A percentile compares a stretch with the other conserved stretches of the same genome.
Evolutionary conservation across 495 filamentous ascomycete genomes (phyloP).

Genomic region (Aspergillus bridgeri): DNA sequence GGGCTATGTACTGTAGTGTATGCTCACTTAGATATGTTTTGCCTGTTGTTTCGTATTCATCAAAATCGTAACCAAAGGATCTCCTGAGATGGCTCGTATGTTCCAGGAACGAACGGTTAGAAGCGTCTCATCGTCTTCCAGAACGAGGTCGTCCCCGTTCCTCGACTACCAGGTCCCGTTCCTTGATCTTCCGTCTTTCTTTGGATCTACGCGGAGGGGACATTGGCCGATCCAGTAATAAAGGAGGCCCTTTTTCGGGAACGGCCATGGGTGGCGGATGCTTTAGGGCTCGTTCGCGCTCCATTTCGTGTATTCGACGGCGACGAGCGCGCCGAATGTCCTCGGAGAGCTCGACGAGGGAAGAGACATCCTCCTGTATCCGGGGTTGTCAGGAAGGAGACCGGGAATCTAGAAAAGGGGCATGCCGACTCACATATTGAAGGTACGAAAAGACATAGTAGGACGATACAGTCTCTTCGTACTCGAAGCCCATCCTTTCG

Average conservation of each 20-base stretch:
- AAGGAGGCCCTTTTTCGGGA: constrained; percentile 4
- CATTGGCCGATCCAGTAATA: constrained; percentile 6
- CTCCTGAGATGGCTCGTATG: not conserved
- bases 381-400: constrained; percentile 21
- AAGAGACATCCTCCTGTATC: constrained; percentile 77
- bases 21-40: not conserved
- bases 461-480: constrained; percentile 83
- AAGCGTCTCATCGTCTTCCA: constrained; percentile 15
- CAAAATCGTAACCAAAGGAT: not conserved
- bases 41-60: not conserved
- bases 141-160: constrained; percentile 12
- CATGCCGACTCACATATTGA: constrained; percentile 63
- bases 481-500: constrained; percentile 79
- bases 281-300: constrained; percentile 64
- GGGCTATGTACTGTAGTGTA: too few species aligned
- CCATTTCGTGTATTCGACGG: constrained; percentile 74
- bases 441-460: constrained; percentile 94
- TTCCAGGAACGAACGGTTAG: not conserved
- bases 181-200: constrained; percentile 18
- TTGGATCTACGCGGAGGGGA: constrained; percentile 16
- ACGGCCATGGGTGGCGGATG: constrained; percentile 26
- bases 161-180: constrained; percentile 22
- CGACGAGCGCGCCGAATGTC: constrained; percentile 74
- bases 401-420: not conserved
- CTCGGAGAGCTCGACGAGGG: constrained; percentile 74